These are phyloP conservation scores for Quercus engelmannii DNA, from an alignment of 306 rosid genomes.

Conservation along the genomic window DNA sequence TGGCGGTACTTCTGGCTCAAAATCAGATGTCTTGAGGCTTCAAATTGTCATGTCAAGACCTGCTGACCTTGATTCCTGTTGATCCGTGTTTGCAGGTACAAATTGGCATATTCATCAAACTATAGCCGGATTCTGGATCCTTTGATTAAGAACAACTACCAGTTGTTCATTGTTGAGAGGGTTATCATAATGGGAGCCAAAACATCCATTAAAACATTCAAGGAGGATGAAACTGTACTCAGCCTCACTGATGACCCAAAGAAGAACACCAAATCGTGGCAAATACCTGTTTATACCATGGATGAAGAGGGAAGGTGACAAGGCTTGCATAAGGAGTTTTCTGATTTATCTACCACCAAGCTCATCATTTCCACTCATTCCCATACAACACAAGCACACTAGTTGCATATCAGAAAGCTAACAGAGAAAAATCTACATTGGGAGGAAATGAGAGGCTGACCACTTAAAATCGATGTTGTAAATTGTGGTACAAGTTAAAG, in stretches of 20 bases:
- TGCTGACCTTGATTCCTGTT: conserved; percentile 10
- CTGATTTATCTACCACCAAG: not conserved
- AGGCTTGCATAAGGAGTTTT: not conserved
- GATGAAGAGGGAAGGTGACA: conserved; percentile 57
- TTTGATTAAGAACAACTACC: conserved; percentile 68
- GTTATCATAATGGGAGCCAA: conserved; percentile 74
- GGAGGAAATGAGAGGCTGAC: conserved; percentile 21
- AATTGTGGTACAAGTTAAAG: conserved; percentile 29
- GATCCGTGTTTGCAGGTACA: conserved; percentile 60
- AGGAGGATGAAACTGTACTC: conserved; percentile 67
- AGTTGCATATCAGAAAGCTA: conserved; percentile 4
- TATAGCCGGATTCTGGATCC: conserved; percentile 69
- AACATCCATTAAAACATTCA: conserved; percentile 75
- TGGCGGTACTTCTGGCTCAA: not conserved
- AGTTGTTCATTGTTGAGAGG: conserved; percentile 92
- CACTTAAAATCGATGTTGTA: conserved; percentile 34
- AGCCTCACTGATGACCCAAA: conserved; percentile 90
- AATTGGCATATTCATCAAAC: conserved; percentile 74
- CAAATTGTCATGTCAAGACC: not conserved
- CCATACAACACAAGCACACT: not conserved
- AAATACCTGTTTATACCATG: conserved; percentile 67
- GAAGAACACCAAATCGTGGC: conserved; percentile 92
- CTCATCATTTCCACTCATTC: not conserved
- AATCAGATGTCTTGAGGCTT: not conserved
- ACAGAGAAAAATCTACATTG: not conserved